These are phyloP conservation scores for Hypoxylon sp. DNA, from an alignment of 2,329 filamentous ascomycete genomes.

Conservation along the genomic window DNA sequence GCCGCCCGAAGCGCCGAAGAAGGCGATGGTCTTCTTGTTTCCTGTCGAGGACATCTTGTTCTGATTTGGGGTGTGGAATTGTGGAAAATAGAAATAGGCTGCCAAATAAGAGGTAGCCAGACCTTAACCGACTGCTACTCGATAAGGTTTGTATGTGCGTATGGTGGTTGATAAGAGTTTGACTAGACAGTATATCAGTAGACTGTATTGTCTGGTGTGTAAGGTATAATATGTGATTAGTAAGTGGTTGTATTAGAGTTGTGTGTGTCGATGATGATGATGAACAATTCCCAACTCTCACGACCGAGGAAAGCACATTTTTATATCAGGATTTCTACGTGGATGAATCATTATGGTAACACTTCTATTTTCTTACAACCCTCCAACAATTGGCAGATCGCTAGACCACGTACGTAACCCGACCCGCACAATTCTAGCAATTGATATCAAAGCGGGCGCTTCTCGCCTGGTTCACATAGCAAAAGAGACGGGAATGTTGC, in stretches of 20 bases:
- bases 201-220: neutral
- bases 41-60: slow-evolving; percentile 16
- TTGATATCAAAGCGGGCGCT: neutral
- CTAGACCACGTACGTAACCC: neutral
- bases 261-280: slow-evolving; percentile 1
- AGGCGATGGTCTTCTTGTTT: slow-evolving; percentile 60
- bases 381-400: neutral
- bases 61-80: neutral
- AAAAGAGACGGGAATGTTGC: neutral
- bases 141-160: neutral
- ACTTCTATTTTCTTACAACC: slow-evolving; percentile 8
- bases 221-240: neutral
- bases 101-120: neutral
- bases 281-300: neutral
- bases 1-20: slow-evolving; percentile 69
- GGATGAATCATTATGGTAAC: neutral
- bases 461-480: neutral
- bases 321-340: slow-evolving; percentile 22
- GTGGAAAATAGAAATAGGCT: neutral
- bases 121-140: neutral
- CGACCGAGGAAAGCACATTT: slow-evolving; percentile 7
- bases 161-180: neutral
- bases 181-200: neutral
- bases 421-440: slow-evolving; percentile 1
- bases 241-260: slow-evolving; percentile 1